A percentile compares a stretch with the other conserved stretches of the same genome.
Evolutionary conservation across 176 grass and related monocot species (phyloP).

Genomic region (Alopecurus myosuroides): DNA sequence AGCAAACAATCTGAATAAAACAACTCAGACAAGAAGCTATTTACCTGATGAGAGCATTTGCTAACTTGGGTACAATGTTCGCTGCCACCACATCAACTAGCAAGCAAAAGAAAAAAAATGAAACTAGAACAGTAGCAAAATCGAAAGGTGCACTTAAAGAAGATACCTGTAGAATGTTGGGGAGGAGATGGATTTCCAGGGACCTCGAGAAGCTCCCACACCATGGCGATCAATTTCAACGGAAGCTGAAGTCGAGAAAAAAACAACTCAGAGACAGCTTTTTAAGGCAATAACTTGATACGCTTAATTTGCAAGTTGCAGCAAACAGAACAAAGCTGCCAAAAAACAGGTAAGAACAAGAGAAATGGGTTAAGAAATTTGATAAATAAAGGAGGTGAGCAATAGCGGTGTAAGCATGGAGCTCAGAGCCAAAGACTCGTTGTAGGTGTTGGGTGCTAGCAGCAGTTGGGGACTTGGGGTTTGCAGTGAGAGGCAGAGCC

Average conservation of each 20-base stretch:
- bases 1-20: not conserved
- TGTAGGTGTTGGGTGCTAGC: not conserved
- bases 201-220: conserved; percentile 26
- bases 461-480: not conserved
- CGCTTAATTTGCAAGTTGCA: not conserved
- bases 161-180: conserved; percentile 26
- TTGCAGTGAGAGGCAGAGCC: not conserved
- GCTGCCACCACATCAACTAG: conserved; percentile 39
- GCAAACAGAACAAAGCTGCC: not conserved
- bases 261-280: not conserved
- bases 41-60: conserved; percentile 44
- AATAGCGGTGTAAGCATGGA: not conserved
- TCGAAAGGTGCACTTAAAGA: not conserved
- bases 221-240: not conserved
- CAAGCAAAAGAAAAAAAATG: not conserved
- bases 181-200: conserved; percentile 6
- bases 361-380: not conserved
- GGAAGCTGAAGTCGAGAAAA: not conserved
- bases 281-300: not conserved
- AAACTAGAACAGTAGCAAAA: not conserved
- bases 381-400: not conserved
- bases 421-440: not conserved
- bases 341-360: not conserved
- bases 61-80: conserved; percentile 33
- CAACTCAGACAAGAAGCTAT: not conserved